Base-by-base conservation (phyloP, 257 asterid genomes). In the Capsicum rhomboideum region DNA sequence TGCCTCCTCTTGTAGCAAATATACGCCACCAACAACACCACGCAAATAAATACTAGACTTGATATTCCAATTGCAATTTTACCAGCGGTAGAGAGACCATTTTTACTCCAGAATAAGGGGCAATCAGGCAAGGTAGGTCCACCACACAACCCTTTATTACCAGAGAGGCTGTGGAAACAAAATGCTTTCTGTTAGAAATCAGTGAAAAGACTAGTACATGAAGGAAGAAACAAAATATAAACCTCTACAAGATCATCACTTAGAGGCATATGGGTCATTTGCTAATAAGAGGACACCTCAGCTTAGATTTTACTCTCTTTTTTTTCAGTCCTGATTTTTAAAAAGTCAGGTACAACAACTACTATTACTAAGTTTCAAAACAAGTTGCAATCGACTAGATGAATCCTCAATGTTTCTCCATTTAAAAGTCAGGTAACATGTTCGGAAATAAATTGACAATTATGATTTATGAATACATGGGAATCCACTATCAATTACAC, bases 71-170 rank as follows among this genome's bases (percentile, higher is more conserved):
- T 90, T 18, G 93, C 99, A 18, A 92, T 82, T 86, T 93, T 97
- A 53, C 94, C 98, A 28, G 90, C 94, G 0, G 92, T 91, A 4
- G 98, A 97, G 86, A 97, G 88, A 34, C 98, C 97, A 56, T 90
- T 82, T 85, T 90, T 93, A 46, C 93, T 95, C 99, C 99, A 93
- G 78, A 97, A 89, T 67, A 93, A 83, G 1, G 98, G 91, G 71
- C 99, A 97, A 75, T 92, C 86, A 0, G 96, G 97, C 84, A 97
- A 88, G 82, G 98, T 85, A 50, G 99, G 98, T 82, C 89, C 96
- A 7, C 99, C 98, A 17, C 99, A 97, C 84, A 97, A 84, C 82
- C 94, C 94, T 89, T 93, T 95, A 90, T 97, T 95, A 82, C 93
- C 92, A 52, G 95, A 93, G 42, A 97, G 93, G 88, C 98, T 97